Percentiles rank a stretch among this genome's conserved stretches.
Conservation (phyloP, 202 grass and related monocot species). For the Brachypodium distachyon region DNA sequence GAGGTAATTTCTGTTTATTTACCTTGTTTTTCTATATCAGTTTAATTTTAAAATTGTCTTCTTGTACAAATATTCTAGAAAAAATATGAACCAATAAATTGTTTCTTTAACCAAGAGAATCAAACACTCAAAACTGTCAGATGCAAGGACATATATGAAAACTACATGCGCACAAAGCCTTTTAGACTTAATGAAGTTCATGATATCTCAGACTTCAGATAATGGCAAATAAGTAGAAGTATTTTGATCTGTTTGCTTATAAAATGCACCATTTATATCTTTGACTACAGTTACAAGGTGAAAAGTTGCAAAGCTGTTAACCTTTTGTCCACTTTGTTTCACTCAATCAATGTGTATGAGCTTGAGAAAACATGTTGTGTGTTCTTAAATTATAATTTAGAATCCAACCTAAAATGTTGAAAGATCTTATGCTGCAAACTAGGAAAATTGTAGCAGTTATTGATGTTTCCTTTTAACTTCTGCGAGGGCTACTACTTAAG, state of each 20-base stretch:
- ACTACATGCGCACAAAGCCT: background rate
- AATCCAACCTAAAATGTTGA: background rate
- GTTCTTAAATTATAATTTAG: background rate
- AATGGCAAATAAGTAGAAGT: background rate
- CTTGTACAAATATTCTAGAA: background rate
- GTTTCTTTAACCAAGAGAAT: background rate
- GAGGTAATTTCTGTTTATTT: slow-evolving; percentile 33
- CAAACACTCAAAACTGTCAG: background rate
- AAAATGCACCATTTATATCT: background rate
- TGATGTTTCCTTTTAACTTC: background rate
- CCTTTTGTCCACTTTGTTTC: background rate
- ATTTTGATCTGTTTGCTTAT: background rate
- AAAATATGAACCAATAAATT: background rate
- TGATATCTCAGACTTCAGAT: background rate
- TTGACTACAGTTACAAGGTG: background rate
- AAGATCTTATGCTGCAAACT: background rate
- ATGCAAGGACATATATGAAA: background rate
- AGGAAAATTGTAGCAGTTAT: background rate
- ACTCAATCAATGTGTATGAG: background rate
- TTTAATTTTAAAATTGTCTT: background rate
- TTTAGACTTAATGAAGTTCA: background rate
- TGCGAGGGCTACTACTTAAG: background rate
- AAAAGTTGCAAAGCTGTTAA: background rate
- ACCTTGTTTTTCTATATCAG: background rate
- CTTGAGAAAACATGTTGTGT: background rate